A percentile compares a stretch with the other conserved stretches of the same genome.
phyloP scores from a whole-genome alignment of 345 rosid species.

The Pistacia atlantica region DNA sequence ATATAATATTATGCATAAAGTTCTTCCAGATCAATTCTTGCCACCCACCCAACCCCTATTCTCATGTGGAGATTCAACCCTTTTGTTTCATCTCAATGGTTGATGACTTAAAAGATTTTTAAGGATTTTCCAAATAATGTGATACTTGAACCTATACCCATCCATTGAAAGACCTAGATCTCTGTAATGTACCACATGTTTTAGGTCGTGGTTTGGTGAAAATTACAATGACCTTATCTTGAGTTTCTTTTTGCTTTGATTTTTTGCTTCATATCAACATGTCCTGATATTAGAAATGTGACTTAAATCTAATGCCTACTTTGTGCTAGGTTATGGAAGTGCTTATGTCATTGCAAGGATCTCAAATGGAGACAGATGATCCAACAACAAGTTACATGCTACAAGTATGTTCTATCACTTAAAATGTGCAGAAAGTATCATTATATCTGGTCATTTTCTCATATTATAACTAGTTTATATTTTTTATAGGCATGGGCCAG shows the following conservation, averaged over 20 bases:
- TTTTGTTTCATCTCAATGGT: constrained; percentile 1
- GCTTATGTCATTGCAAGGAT: constrained; percentile 96
- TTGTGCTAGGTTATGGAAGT: constrained; percentile 93
- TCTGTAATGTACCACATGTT: neutral
- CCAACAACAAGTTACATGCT: constrained; percentile 99
- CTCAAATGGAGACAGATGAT: constrained; percentile 97
- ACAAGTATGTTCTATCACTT: constrained; percentile 52
- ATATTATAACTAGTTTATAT: constrained; percentile 13
- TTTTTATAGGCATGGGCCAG: constrained; percentile 94
- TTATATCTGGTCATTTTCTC: neutral
- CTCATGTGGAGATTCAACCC: neutral
- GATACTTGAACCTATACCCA: neutral
- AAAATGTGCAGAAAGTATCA: constrained; percentile 10
- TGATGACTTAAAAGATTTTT: neutral
- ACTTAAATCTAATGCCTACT: neutral
- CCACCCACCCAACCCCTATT: neutral
- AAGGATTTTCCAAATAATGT: neutral
- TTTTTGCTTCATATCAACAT: neutral
- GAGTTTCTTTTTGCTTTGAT: neutral
- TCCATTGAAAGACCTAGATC: neutral
- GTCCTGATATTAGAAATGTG: neutral
- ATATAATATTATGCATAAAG: neutral
- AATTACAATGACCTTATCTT: neutral
- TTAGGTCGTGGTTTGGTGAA: neutral
- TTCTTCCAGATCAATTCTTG: neutral